Evolutionary conservation across 257 asterid genomes (phyloP), one percentile per base, ranked within the genome.

Genomic region (Lycium barbarum): DNA sequence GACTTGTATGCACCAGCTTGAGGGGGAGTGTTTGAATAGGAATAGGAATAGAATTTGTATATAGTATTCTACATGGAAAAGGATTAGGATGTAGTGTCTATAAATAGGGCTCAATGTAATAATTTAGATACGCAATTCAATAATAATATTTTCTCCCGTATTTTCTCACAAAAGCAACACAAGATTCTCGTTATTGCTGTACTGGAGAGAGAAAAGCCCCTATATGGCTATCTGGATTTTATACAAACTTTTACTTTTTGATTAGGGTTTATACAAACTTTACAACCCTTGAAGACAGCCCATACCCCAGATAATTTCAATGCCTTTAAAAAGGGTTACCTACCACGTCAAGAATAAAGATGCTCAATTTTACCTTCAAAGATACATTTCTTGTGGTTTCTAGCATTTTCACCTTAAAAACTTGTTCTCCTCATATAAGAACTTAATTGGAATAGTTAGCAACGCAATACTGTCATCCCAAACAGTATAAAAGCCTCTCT

Each of bases 331-430:
- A 10, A 51, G 26, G 40, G 51, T 73, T 73, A 45, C 38, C 11
- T 73, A 73, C 59, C 80, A 45, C 80, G n/a, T 10, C 40, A 47
- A 73, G 59, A 45, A 73, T 22, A 73, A 47, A 73, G 80, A 6
- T 33, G n/a, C 80, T n/a, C 26, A 63, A 36, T 14, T 36, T 36
- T 36, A n/a, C 40, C 80, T 73, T 58, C 59, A 72, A n/a, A 45
- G 51, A 72, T 45, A 72, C 35, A 72, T 47, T 72, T n/a, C 11
- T 45, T 10, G 38, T 9, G 80, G 1, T 35, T 6, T 72, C 22
- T 45, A 72, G 80, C 58, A 72, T 72, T 72, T 45, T n/a, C 80
- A 47, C 80, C n/a, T 45, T n/a, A 45, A 72, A 45, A 47, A 45
- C 57, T 72, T 72, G 38, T 72, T 13, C 55, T 71, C 17, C 79